phyloP scores from a whole-genome alignment of 2,329 filamentous ascomycete species.

The Metarhizium sp. region DNA sequence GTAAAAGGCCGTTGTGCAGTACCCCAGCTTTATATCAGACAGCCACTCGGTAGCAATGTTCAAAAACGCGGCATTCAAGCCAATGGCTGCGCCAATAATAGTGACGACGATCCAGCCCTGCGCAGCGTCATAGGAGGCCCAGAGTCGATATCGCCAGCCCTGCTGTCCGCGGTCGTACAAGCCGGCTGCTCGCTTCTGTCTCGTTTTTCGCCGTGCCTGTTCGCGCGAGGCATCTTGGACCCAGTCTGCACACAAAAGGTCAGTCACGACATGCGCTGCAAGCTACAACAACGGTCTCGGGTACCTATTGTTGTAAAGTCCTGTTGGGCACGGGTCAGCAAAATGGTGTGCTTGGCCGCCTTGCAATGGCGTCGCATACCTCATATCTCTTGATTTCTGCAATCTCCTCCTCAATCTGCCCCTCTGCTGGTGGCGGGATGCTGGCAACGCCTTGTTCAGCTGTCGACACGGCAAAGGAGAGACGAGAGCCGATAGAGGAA shows the following conservation, averaged over 20 bases:
- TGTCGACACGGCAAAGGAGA: constrained; percentile 58
- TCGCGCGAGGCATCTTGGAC: constrained; percentile 94
- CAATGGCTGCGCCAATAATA: constrained; percentile 84
- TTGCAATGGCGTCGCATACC: constrained; percentile 28
- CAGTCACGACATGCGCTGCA: background rate
- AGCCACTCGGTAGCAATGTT: constrained; percentile 98
- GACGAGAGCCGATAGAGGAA: constrained; percentile 52
- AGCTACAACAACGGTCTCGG: background rate
- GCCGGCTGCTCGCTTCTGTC: constrained; percentile 61
- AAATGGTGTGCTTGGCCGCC: background rate
- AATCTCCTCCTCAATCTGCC: constrained; percentile 85
- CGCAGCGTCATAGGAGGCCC: constrained; percentile 86
- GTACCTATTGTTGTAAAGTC: constrained; percentile 91
- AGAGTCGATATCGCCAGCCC: constrained; percentile 73
- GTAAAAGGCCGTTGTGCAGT: constrained; percentile 93
- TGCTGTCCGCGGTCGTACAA: constrained; percentile 60
- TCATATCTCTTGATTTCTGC: constrained; percentile 97
- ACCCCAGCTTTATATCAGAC: constrained; percentile 89
- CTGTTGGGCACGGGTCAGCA: constrained; percentile 16
- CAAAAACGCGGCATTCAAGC: constrained; percentile 82
- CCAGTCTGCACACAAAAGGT: constrained; percentile 57
- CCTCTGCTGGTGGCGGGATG: constrained; percentile 44
- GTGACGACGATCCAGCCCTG: constrained; percentile 98
- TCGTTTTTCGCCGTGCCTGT: constrained; percentile 68
- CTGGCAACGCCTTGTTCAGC: constrained; percentile 53